Base-by-base conservation (phyloP, 2,329 filamentous ascomycete species). In the Arthrobotrys entomopaga region DNA sequence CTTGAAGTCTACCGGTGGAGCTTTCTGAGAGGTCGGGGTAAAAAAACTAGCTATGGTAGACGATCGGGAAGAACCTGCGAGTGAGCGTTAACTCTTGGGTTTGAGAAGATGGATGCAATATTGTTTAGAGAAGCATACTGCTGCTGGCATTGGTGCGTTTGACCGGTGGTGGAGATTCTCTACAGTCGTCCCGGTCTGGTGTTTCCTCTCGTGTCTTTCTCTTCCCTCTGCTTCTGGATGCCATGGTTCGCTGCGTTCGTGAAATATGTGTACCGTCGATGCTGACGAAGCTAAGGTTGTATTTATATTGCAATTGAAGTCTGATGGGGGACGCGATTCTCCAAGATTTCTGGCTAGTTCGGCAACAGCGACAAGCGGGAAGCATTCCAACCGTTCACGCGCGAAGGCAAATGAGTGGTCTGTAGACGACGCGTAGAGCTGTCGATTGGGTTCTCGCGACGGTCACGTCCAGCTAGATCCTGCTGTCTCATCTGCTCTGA, bases 141-240 rank as follows among this genome's bases (percentile, higher is more conserved):
- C 24, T 34, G 5, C 29, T 42, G 26, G 63, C 52, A 52, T 58
- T 58, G 1, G 64, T 11, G 3, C 57, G 50, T 49, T 74, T 74
- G 13, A 29, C 16, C 13, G 63, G 63, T 42, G 70, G 70, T 16
- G 70, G 70, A 48, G 70, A 74, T 19, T 67, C 38, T 42, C 29
- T 59, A 10, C 46, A 46, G 15, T 59, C 70, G 7, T 67, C 63
- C 20, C 24, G 57, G 16, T 74, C 70, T 49, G 70, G 70, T 10
- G 70, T 74, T 53, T 74, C 70, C 16, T 56, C 40, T 46, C 70
- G 50, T 13, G 43, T 43, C 63, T 74, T 74, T 66, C 70, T 49
- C 40, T 74, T 74, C 10, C 50, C 57, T 59, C 49, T 63, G n/a
- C 50, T 56, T 59, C 49, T 63, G 19, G 63, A 59, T 29, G 61